Evolutionary conservation across 176 grass and related monocot species (phyloP), one percentile per base, ranked within the genome.

Genomic region (Zoysia pacifica): DNA sequence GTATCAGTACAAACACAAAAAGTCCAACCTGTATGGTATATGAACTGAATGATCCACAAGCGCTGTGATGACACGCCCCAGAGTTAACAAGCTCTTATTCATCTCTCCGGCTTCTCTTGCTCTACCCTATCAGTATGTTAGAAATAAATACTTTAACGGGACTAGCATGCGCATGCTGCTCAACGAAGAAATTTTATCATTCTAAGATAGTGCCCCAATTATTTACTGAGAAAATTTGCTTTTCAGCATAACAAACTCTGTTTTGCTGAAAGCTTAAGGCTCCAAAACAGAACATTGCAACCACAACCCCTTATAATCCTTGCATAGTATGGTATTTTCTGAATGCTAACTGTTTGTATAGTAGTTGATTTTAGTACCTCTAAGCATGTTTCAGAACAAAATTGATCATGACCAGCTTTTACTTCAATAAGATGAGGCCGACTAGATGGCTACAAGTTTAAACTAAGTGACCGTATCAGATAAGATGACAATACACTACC

Each of bases 51-150:
- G 89, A 62, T 97, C 91, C 56, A 91, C 87, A 65, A 93, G 91
- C 49, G 94, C 91, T 19, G 86, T 91, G 74, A 97, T 97, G 84
- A 93, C 94, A 76, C 94, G 91, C 18, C 94, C 94, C 48, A 97
- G 82, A 74, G 94, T 97, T 82, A 97, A 81, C 78, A 97, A 76
- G 82, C 94, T 93, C 84, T 97, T 97, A 74, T 97, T 97, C 83
- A 91, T 75, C 70, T 97, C 94, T 51, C 94, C 94, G 13, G 94
- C 72, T 81, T 97, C 94, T 85, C 91, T 97, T 83, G 89, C 94
- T 86, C 87, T 93, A 78, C 82, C 86, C 94, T 97, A 83, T 75
- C 13, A 91, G 41, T 69, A 82, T 86, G 67, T 8, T 49, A 50
- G n/a, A 88, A 71, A 89, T 83, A 9, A 82, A 78, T 48, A 85